Base-by-base conservation (phyloP, 2,329 filamentous ascomycete species). In the Dothideomycetes sp. region DNA sequence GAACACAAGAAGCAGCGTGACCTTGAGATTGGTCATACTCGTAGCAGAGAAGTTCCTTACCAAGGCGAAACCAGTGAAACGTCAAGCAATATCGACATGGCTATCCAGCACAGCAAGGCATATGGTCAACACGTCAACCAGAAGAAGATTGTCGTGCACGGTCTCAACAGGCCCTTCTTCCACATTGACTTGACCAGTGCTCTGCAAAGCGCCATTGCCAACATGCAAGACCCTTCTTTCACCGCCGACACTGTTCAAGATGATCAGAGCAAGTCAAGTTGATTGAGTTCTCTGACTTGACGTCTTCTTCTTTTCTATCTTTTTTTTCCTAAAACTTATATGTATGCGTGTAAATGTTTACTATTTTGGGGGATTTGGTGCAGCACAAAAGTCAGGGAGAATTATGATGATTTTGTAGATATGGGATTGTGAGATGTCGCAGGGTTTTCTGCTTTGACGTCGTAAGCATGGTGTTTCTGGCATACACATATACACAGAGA, bases 121-220 rank as follows among this genome's bases (percentile, higher is more conserved):
- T 56, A 56, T 45, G 19, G 58, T 48, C 45, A 63, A 58, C 32
- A 37, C 16, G 45, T 38, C 17, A 39, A 33, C 11, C 41, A 43
- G 33, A 68, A 60, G 51, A 62, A 75, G 19, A 80, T 82, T 2
- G 73, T 84, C 4, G 79, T 96, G 12, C 82, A 88, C 50, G 84
- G 89, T n/a, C 66, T 93, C 47, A 91, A 94, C 61, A 69, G 84
- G 51, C 89, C 91, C 4, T 74, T 95, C 51, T 96, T 98, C 74
- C 91, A 98, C 58, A 76, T 94, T 39, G 91, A 96, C 59, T 64
- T 96, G 37, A 91, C 85, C 4, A 87, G 80, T 54, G 91, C 91
- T 5, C 63, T 96, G 51, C 84, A 95, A 61, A 86, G 81, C 52
- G 89, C 87, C 3, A 76, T 95, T 52, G 77, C 80, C 20, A 94